A percentile compares a stretch with the other conserved stretches of the same genome.
Evolutionary conservation across 2,329 filamentous ascomycete genomes (phyloP).

Genomic region (Calonectria pteridis): DNA sequence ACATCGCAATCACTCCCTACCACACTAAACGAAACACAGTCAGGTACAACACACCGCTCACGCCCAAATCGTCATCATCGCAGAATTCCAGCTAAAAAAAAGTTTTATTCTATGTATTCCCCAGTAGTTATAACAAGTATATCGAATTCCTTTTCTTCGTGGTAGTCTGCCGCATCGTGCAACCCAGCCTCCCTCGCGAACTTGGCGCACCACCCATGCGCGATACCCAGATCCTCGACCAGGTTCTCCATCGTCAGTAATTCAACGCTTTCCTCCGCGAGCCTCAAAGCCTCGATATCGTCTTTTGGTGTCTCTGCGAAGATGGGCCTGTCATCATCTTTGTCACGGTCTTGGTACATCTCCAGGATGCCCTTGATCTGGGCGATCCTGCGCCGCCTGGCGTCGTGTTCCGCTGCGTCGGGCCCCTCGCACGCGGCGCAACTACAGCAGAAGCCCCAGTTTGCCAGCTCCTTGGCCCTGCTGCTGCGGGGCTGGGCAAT

Average conservation of each 20-base stretch:
- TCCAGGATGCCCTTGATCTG: constrained; percentile 23
- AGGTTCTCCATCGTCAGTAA: constrained; percentile 11
- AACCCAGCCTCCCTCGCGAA: constrained; percentile 15
- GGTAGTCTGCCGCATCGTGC: constrained; percentile 1
- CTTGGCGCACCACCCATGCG: constrained; percentile 23
- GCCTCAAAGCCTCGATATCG: constrained; percentile 15
- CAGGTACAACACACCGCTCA: background rate
- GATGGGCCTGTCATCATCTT: constrained; percentile 1
- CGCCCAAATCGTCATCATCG: background rate
- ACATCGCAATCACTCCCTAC: background rate
- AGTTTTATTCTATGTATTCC: constrained; percentile 15
- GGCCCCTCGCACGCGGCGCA: constrained; percentile 19
- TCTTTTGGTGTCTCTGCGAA: constrained; percentile 23
- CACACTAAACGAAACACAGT: background rate
- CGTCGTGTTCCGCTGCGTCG: constrained; percentile 17
- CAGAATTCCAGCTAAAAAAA: background rate
- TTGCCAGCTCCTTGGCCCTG: constrained; percentile 16
- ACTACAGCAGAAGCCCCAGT: constrained; percentile 25
- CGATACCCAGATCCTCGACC: constrained; percentile 20
- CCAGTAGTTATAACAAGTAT: constrained; percentile 26
- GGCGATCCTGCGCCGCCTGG: constrained; percentile 8
- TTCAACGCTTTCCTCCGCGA: constrained; percentile 16
- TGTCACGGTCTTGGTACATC: constrained; percentile 15
- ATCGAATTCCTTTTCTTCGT: constrained; percentile 24
- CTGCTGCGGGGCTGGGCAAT: constrained; percentile 19